Evolutionary conservation across 2,329 filamentous ascomycete species (phyloP).

Genomic region (Fonsecaea nubica): DNA sequence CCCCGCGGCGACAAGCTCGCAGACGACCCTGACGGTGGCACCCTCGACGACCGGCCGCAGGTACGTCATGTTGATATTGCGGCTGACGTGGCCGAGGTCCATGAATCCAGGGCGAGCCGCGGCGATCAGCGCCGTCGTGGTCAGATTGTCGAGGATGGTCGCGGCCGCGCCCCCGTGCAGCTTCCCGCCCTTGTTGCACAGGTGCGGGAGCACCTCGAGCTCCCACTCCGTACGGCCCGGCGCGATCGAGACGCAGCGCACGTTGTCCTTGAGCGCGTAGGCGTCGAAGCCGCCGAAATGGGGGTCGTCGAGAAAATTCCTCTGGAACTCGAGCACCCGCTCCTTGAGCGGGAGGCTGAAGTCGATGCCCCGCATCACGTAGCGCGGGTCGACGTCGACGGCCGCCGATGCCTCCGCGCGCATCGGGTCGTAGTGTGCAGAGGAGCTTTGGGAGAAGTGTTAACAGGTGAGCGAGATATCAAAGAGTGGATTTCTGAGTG

Average conservation of each 20-base stretch:
- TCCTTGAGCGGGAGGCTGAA: not conserved
- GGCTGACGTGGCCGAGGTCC: not conserved
- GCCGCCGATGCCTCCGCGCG: not conserved
- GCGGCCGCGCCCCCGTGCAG: not conserved
- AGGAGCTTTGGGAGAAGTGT: not conserved
- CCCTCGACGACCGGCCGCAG: slow-evolving; percentile 1
- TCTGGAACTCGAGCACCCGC: slow-evolving; percentile 1
- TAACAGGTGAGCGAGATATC: not conserved
- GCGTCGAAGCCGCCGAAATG: slow-evolving; percentile 5
- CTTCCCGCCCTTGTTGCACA: slow-evolving; percentile 4
- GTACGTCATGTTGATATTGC: not conserved
- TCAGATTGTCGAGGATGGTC: not conserved
- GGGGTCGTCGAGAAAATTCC: not conserved
- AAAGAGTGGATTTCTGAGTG: not conserved
- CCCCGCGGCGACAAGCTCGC: not conserved
- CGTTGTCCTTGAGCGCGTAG: not conserved
- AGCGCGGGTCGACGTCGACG: not conserved
- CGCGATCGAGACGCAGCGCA: not conserved
- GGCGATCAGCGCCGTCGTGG: not conserved
- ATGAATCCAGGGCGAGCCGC: not conserved
- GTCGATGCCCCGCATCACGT: not conserved
- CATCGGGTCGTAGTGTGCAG: not conserved
- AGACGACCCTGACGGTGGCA: not conserved
- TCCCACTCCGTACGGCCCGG: not conserved
- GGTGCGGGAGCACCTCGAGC: not conserved